Percentiles rank a stretch among this genome's conserved stretches.
These are phyloP conservation scores for Artemisia argyi DNA, from an alignment of 129 eudicot species.

Conservation along the genomic window DNA sequence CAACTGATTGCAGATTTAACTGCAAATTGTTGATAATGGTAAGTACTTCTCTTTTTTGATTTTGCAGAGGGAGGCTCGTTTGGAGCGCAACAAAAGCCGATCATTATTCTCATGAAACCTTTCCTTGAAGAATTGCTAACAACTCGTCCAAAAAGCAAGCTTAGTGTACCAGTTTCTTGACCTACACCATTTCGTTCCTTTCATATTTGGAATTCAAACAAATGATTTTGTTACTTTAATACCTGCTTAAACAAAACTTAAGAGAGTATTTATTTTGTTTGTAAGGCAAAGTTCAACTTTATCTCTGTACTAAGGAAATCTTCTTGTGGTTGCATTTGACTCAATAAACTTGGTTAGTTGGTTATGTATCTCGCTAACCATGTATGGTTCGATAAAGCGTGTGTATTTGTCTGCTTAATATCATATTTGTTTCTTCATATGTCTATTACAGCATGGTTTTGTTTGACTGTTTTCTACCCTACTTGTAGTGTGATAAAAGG, in stretches of 20 bases:
- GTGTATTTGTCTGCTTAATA: neutral
- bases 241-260: conserved; percentile 7
- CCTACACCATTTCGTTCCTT: conserved; percentile 11
- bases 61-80: conserved; percentile 92
- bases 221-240: conserved; percentile 2
- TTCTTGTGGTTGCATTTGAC: neutral
- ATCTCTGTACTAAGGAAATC: conserved; percentile 6
- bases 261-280: conserved; percentile 1
- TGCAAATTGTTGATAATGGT: neutral
- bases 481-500: too few relatives aligned
- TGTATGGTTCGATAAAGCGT: neutral
- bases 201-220: neutral
- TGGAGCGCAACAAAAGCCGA: conserved; percentile 78
- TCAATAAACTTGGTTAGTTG: conserved; percentile 20
- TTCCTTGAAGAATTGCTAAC: conserved; percentile 12
- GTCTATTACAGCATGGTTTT: too few relatives aligned
- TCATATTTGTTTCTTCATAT: neutral
- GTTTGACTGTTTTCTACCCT: too few relatives aligned
- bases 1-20: neutral
- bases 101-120: conserved; percentile 73
- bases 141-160: conserved; percentile 4
- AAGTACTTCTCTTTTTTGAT: neutral
- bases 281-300: conserved; percentile 7
- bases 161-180: neutral
- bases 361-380: neutral